Base-by-base conservation (phyloP, 2,329 filamentous ascomycete species). In the Chaetomiaceae sp. region DNA sequence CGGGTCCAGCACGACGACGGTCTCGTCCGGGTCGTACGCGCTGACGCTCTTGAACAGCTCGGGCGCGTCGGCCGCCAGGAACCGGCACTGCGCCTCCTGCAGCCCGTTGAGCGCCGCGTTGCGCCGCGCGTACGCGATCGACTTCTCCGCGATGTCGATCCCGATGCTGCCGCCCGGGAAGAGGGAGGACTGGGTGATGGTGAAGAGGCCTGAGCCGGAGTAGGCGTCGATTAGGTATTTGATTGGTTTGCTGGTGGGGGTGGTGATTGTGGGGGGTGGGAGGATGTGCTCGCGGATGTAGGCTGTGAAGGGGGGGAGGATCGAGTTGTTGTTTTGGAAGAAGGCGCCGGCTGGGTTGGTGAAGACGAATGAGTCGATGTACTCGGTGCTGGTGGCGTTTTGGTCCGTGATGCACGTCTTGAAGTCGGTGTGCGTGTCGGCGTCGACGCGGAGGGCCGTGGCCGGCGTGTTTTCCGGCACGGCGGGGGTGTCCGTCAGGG, bases 241-340 rank as follows among this genome's bases (percentile, higher is more conserved):
- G 70, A 96, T 83, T 45, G 70, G 69, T 39, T 68, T 68, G 52
- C 57, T 56, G 51, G 60, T 61, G 44, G 66, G 61, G 30, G 62
- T 61, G 44, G 66, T 61, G 30, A 62, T 50, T 25, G 63, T 45
- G 42, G 60, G 30, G 3, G 76, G 70, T 0, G 83, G 84, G 2
- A 91, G 75, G 63, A 92, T 87, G 68, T 86, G 81, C 33, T 86
- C 77, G 56, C 89, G 87, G 66, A 97, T 88, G 73, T 95, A 96
- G 58, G 82, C 78, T 13, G 90, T 95, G 70, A 97, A 95, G 14
- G 75, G 72, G 25, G 88, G 83, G 20, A 99, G 84, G 70, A 99
- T 97, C 49, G 90, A 95, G 75, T 97, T 97, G 79, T 99, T 99
- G 77, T 99, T 99, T 66, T 99, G 93, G 80, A 99, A 99, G 74